Evolutionary conservation across 345 rosid genomes (phyloP).

Genomic region (Pelargonium nanum): DNA sequence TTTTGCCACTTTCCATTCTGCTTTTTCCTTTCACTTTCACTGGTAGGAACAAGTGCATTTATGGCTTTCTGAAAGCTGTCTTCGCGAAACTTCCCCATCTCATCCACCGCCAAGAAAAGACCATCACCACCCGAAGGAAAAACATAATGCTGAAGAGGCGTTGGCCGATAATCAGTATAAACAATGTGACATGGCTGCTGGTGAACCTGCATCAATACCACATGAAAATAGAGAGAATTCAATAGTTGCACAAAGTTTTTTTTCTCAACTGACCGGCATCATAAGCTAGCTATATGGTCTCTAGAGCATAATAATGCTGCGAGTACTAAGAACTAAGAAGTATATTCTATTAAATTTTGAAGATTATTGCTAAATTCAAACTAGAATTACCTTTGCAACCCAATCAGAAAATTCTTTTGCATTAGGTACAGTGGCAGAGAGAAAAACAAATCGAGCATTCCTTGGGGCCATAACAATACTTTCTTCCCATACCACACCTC

Average conservation of each 20-base stretch:
- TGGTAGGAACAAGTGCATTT: conserved; percentile 71
- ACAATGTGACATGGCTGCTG: conserved; percentile 94
- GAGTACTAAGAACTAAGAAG: not conserved
- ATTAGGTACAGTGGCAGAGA: conserved; percentile 96
- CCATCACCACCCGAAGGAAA: conserved; percentile 95
- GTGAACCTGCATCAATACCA: conserved; percentile 57
- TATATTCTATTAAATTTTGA: too few species aligned
- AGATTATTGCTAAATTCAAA: conserved; percentile 1
- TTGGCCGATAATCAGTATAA: conserved; percentile 97
- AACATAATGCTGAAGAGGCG: conserved; percentile 93
- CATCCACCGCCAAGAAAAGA: conserved; percentile 86
- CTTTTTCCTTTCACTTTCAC: conserved; percentile 63
- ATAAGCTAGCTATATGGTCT: not conserved
- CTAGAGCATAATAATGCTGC: not conserved
- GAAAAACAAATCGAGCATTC: conserved; percentile 84
- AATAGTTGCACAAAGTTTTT: not conserved
- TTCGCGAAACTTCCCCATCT: conserved; percentile 83
- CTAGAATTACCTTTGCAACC: conserved; percentile 77
- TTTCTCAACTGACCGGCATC: not conserved
- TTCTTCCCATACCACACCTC: conserved; percentile 99
- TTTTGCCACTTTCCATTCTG: conserved; percentile 67
- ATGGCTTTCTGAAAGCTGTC: conserved; percentile 90
- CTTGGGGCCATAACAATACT: conserved; percentile 99
- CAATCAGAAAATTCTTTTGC: conserved; percentile 99
- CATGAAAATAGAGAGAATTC: not conserved